Evolutionary conservation across 2,329 filamentous ascomycete genomes (phyloP).

Genomic region (Aspergillus puulaauensis): DNA sequence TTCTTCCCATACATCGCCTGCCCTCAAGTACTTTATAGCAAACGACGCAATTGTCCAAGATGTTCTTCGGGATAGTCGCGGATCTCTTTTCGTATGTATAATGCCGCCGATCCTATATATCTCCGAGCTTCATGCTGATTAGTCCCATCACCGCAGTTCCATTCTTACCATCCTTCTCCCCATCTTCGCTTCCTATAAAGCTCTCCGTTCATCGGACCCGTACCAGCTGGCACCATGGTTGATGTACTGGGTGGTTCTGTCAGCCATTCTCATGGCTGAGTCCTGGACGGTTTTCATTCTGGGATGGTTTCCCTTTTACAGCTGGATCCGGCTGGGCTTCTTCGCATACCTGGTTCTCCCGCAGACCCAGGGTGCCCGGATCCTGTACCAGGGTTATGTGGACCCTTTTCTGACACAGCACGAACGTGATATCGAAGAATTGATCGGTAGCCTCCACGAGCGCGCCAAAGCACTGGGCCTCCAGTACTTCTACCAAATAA

Average conservation of each 20-base stretch:
- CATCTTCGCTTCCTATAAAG: constrained; percentile 96
- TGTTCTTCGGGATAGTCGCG: constrained; percentile 79
- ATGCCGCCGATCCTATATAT: not conserved
- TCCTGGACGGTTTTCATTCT: constrained; percentile 87
- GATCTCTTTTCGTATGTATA: constrained; percentile 72
- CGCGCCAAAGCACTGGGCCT: constrained; percentile 74
- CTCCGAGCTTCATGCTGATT: not conserved
- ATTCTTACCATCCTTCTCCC: constrained; percentile 89
- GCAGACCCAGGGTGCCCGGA: constrained; percentile 87
- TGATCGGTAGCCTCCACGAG: constrained; percentile 80
- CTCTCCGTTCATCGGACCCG: constrained; percentile 87
- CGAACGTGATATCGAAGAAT: constrained; percentile 83
- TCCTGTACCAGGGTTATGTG: constrained; percentile 80
- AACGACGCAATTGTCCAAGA: constrained; percentile 37
- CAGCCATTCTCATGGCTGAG: constrained; percentile 76
- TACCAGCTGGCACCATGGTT: constrained; percentile 93
- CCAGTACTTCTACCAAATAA: constrained; percentile 68
- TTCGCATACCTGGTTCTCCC: constrained; percentile 95
- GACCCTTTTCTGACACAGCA: constrained; percentile 87
- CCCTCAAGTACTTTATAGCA: not conserved
- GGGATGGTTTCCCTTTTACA: constrained; percentile 89
- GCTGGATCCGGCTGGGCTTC: constrained; percentile 82
- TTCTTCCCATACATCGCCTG: not conserved
- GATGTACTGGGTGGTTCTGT: constrained; percentile 97
- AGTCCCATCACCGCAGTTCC: constrained; percentile 57